These are phyloP conservation scores for Boletus reticulatus DNA, from an alignment of 768 basidiomycete species.

Conservation along the genomic window DNA sequence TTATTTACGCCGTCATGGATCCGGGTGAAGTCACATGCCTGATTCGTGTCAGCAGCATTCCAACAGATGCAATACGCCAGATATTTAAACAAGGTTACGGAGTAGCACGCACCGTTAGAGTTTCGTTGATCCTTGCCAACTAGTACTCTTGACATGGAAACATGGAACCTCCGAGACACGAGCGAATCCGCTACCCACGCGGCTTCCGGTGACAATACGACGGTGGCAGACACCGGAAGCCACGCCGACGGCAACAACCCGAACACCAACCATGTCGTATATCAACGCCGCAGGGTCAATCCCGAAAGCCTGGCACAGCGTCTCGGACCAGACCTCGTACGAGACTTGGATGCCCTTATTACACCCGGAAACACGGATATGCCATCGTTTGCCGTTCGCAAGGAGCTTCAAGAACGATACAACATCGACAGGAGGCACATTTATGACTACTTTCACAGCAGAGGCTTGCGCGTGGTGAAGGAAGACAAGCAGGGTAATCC, in stretches of 20 bases:
- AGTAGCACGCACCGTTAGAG: not conserved
- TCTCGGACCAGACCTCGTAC: constrained; percentile 62
- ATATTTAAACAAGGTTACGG: constrained; percentile 14
- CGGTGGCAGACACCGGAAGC: constrained; percentile 10
- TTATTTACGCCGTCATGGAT: not conserved
- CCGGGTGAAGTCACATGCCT: constrained; percentile 9
- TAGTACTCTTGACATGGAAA: constrained; percentile 12
- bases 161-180: not conserved
- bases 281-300: constrained; percentile 52
- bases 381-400: constrained; percentile 69
- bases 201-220: not conserved
- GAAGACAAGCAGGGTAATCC: constrained; percentile 60
- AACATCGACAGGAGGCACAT: constrained; percentile 70
- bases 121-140: constrained; percentile 1
- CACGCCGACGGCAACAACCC: constrained; percentile 3
- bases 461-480: constrained; percentile 60
- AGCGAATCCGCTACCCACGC: constrained; percentile 3
- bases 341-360: constrained; percentile 72
- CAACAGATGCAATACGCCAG: constrained; percentile 7
- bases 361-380: constrained; percentile 67
- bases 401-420: constrained; percentile 69
- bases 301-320: constrained; percentile 67
- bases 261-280: constrained; percentile 1
- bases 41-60: constrained; percentile 16
- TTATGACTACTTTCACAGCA: constrained; percentile 75